Base-by-base conservation (phyloP, 1,139 yeast genomes). In the Yamadazyma taylorii region DNA sequence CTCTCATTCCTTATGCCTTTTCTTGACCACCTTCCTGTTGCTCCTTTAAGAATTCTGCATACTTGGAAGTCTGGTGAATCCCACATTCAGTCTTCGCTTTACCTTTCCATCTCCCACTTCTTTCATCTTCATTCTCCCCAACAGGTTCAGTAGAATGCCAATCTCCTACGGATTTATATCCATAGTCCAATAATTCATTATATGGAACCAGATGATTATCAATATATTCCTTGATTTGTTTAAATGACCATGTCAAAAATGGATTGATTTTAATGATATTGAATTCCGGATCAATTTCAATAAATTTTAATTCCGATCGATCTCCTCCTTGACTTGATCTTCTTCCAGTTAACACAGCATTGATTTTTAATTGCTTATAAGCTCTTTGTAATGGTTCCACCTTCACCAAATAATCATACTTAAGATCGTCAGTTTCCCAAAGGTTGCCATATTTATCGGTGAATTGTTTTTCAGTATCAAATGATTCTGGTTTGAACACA, bases 91-190 rank as follows among this genome's bases (percentile, higher is more conserved):
- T 88, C 66, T 92, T 92, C 4, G 80, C 75, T 58, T 84, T 78
- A 2, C 97, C 97, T 69, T 85, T 85, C 98, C 98, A 92, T 52
- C 98, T 77, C 1, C 98, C 98, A 22, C 95, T 80, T 49, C 98
- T 77, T 58, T 92, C 98, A 56, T 90, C 97, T 55, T 88, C 97
- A 4, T 94, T 96, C 33, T 85, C 96, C 9, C 69, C 78, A 9
- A 88, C 95, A 1, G 97, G 97, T 28, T 66, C 79, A 0, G 98
- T 92, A 1, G 96, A 86, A 61, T 92, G 98, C 79, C 92, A 92
- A 61, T 92, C 98, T 1, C 98, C 98, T 15, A 92, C 77, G 0
- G 96, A 85, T 52, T 89, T 82, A 61, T 90, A 92, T 0, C 97
- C 97, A 41, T 80, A 69, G 58, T 89, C 94, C 35, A 92, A 67